phyloP scores from a whole-genome alignment of 2,329 filamentous ascomycete genomes.

The Penicillium hesseltinei region DNA sequence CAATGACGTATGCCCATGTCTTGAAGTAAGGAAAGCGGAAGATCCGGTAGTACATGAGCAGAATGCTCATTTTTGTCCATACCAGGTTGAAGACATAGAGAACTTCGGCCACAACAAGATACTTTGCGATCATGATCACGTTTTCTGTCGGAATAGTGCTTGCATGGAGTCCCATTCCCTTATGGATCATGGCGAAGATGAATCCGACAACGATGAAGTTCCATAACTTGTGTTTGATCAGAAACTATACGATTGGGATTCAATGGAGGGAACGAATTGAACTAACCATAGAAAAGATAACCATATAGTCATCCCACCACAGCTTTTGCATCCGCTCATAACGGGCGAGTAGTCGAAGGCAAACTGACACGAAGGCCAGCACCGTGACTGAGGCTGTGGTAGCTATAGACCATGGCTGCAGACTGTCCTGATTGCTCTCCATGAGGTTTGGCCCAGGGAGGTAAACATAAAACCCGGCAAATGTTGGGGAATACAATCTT shows the following conservation, averaged over 20 bases:
- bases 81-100: conserved; percentile 39
- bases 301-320: conserved; percentile 55
- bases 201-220: background rate
- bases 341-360: conserved; percentile 45
- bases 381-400: conserved; percentile 46
- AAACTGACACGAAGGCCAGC: conserved; percentile 41
- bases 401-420: conserved; percentile 46
- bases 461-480: background rate
- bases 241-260: background rate
- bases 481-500: background rate
- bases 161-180: background rate
- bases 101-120: conserved; percentile 41
- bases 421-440: conserved; percentile 17
- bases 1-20: conserved; percentile 28
- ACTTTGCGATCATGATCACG: conserved; percentile 25
- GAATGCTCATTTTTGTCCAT: conserved; percentile 30
- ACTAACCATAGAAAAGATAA: conserved; percentile 50
- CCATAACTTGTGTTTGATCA: background rate
- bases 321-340: conserved; percentile 44
- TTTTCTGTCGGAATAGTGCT: background rate
- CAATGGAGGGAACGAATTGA: background rate
- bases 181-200: background rate
- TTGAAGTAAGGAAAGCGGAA: conserved; percentile 30
- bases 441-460: background rate
- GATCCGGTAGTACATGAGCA: conserved; percentile 32